Base-by-base conservation (phyloP, 176 grass and related monocot genomes). In the Oryza coarctata region DNA sequence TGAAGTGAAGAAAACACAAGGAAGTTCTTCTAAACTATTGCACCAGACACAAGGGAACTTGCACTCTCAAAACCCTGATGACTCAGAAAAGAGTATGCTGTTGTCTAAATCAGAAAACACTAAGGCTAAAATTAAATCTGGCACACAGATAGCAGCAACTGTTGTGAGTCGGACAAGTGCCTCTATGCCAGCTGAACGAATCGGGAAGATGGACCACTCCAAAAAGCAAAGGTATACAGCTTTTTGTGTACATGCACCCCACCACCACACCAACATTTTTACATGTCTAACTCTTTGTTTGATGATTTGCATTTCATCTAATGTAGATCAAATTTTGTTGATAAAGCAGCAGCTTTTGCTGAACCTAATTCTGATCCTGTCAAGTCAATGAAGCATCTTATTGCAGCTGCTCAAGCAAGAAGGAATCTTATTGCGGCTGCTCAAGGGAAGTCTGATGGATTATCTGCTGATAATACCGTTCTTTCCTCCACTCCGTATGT, bases 311-410 rank as follows among this genome's bases (percentile, higher is more conserved):
- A 34, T 22, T 85, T 80, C 31, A n/a, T 73, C 66, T 83, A 60
- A 64, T 80, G 70, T 82, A 94, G 92, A 83, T 80, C 81, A 79
- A 81, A 70, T 75, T 73, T 71, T 73, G 23, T 72, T 93, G 81
- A 86, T 85, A 88, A 83, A 87, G 64, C 79, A 87, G 64, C 79
- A 57, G 62, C 77, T 82, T 86, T 73, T 30, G 52, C 73, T 34
- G 80, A 88, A 74, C 32, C 44, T 68, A 71, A 75, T 68, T 8
- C 68, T 33, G 89, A 91, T 52, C 75, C 80, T 30, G 75, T 75
- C 58, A 95, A 71, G 44, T 99, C 96, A 85, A 95, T 99, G 89
- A 99, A 92, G 74, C 79, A 93, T 91, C 92, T 99, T 79, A 99
- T 99, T 83, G 96, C 96, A 83, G 96, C 87, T 90, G 96, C 96